Evolutionary conservation across 805 yeast species (phyloP), one percentile per base, ranked within the genome.

Genomic region (Candida sithepensis): DNA sequence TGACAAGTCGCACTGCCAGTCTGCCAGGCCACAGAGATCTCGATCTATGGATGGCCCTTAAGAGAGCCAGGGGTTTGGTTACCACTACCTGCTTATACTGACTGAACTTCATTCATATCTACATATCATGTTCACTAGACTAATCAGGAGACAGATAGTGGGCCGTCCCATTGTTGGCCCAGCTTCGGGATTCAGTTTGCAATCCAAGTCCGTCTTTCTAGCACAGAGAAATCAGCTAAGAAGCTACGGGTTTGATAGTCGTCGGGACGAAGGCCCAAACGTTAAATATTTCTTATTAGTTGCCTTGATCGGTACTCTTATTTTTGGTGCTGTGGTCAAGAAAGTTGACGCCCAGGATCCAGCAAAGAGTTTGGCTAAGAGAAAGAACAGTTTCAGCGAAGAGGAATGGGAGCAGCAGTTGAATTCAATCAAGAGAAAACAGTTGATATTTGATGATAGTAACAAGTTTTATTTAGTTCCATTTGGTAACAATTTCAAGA

Each of bases 341-440:
- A 54, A 60, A 40, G 58, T 68, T 28, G 60, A 62, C 23, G 61
- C 46, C 5, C 69, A 68, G 44, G 70, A 67, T 47, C 57, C 67
- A 3, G 34, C 57, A 3, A 57, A 53, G 42, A 56, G 65, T 34
- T 48, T 63, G 26, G 56, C 57, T n/a, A 64, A 63, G 46, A 52
- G 58, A 18, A 68, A 66, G 48, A 76, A 63, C 34, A 62, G 76
- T 6, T 78, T 71, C 51, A 67, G 73, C 14, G 81, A 77, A 47
- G 67, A 71, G 37, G 84, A 79, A 51, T 75, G 78, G 72, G 64
- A 57, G 33, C 52, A 61, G 56, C 56, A 77, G 65, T 43, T 76
- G 65, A 48, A 51, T 10, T 50, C 52, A 39, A 63, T 61, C 40
- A 66, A 63, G 50, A 56, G 67, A 44, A 68, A 66, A 48, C 58